Percentiles rank a stretch among this genome's conserved stretches.
These are phyloP conservation scores for Penicillium sp. DNA, from an alignment of 2,329 filamentous ascomycete genomes.

Conservation along the genomic window DNA sequence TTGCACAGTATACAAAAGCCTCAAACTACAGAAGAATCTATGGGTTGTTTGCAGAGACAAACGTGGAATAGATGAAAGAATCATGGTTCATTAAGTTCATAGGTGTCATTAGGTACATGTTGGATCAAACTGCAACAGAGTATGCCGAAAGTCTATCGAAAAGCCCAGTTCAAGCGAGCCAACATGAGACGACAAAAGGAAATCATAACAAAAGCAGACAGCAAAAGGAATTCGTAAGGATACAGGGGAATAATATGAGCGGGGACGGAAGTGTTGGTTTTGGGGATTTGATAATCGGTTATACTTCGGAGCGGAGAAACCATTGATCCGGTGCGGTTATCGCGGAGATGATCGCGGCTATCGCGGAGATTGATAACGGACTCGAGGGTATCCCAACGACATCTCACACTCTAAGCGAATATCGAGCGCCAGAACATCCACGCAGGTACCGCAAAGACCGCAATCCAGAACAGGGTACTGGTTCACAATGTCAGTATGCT, in stretches of 20 bases:
- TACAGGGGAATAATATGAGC: conserved; percentile 39
- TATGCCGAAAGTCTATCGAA: conserved; percentile 6
- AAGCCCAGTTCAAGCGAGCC: conserved; percentile 6
- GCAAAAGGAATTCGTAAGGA: conserved; percentile 29
- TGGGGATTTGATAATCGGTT: conserved; percentile 8
- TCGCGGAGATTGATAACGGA: background rate
- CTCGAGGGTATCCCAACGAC: background rate
- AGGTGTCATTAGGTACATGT: conserved; percentile 17
- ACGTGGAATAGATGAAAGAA: background rate
- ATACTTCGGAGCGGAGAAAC: background rate
- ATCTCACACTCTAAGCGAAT: background rate
- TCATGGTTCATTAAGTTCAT: conserved; percentile 16
- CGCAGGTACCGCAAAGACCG: conserved; percentile 33
- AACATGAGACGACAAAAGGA: conserved; percentile 25
- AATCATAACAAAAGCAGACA: conserved; percentile 20
- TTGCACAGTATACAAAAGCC: too few species aligned
- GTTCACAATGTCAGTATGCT: conserved; percentile 6
- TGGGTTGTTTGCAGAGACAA: background rate
- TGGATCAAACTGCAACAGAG: conserved; percentile 8
- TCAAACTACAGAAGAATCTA: too few species aligned
- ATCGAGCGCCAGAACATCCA: conserved; percentile 27
- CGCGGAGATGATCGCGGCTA: background rate
- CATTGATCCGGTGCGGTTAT: background rate
- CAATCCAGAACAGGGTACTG: conserved; percentile 36
- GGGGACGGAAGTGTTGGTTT: conserved; percentile 17